Evolutionary conservation across 768 basidiomycete genomes (phyloP), one percentile per base, ranked within the genome.

Genomic region (Russula earlei): DNA sequence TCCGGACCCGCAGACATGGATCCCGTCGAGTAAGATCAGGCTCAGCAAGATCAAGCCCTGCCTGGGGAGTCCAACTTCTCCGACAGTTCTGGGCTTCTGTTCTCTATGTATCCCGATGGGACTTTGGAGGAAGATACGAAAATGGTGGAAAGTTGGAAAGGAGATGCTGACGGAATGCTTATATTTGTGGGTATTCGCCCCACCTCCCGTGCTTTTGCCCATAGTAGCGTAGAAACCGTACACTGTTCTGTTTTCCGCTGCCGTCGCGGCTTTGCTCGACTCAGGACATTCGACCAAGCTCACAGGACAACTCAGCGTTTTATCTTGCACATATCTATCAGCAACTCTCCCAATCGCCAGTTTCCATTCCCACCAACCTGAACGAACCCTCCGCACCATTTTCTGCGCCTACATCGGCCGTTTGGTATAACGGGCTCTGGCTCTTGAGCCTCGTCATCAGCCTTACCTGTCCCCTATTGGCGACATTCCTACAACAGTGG

Each of bases 401-500:
- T 57, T 27, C 27, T 6, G 54, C 65, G 1, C 67, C 69, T 15
- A 51, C 55, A 4, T 69, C 70, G 12, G 60, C 72, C 1, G 58
- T 74, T 33, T 72, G 71, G 60, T 59, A 68, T 34, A 78, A 78
- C 54, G 62, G 60, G 0, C 63, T 76, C 5, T 79, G 74, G 74
- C 76, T 79, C 60, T 38, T 61, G 24, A 66, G 66, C 47, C 56
- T 69, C 2, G 49, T 62, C 3, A 64, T 75, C 41, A 77, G 75
- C 57, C 66, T 80, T 15, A 68, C 68, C 3, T 71, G 74, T 43
- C 75, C 73, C 51, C 66, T 79, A 22, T 57, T 66, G 8, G 75
- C 76, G 12, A 78, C 75, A 7, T 61, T 80, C 8, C 71, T 77
- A 24, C 74, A 80, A 59, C 75, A 77, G 46, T 80, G 79, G 79